Evolutionary conservation across 345 rosid genomes (phyloP).

Genomic region (Gossypium stocksii): DNA sequence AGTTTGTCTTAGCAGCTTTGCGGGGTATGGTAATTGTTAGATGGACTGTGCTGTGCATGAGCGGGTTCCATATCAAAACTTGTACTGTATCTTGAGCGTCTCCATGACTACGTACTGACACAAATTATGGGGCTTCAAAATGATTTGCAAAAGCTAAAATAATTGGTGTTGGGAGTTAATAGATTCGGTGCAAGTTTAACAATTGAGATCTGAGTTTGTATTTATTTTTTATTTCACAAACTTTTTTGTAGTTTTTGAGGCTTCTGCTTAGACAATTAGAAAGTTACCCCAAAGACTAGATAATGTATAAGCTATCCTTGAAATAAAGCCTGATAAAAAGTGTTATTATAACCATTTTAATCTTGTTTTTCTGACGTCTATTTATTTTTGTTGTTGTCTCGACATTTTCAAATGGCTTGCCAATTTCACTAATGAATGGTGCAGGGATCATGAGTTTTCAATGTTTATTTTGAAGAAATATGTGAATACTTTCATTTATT

Average conservation of each 20-base stretch:
- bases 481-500: background rate
- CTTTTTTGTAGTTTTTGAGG: conserved; percentile 28
- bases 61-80: background rate
- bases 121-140: conserved; percentile 14
- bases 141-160: conserved; percentile 18
- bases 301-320: conserved; percentile 31
- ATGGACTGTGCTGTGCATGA: background rate
- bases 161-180: conserved; percentile 16
- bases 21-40: background rate
- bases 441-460: background rate
- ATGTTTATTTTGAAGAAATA: too few species aligned
- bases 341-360: conserved; percentile 18
- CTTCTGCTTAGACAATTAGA: conserved; percentile 20
- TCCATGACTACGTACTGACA: background rate
- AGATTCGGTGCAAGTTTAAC: conserved; percentile 15
- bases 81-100: conserved; percentile 17
- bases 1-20: conserved; percentile 33
- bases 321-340: conserved; percentile 24
- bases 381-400: background rate
- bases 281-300: conserved; percentile 22
- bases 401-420: background rate
- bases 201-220: conserved; percentile 25
- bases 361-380: background rate
- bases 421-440: background rate
- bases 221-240: conserved; percentile 19